Base-by-base conservation (phyloP, 1,284 basidiomycete species). In the Fomitopsis schrenkii region DNA sequence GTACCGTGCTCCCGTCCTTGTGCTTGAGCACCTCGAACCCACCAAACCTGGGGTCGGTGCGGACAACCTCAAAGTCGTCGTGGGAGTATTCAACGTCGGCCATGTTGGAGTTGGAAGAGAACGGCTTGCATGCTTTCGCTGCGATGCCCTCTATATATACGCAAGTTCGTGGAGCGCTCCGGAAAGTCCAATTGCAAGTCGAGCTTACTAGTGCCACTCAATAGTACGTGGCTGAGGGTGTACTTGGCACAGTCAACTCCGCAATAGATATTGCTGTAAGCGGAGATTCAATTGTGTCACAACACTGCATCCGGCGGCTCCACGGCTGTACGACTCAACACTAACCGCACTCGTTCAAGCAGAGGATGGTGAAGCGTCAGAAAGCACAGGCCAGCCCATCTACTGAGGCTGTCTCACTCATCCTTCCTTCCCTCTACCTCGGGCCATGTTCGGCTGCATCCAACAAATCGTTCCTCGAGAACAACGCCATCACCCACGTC, bases 401-500 rank as follows among this genome's bases (percentile, higher is more conserved):
- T 41, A 55, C 50, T 22, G 53, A 59, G 42, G 19, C 40, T 9
- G 59, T 46, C 42, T 61, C 62, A 30, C 66, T 68, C 42, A 41
- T 68, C 28, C 55, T 68, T 35, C 57, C 66, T 10, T 63, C 45
- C 38, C 55, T 70, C 17, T 69, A 67, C 57, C 67, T 70, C 12
- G 69, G 69, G 5, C 69, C 69, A 12, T 63, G 66, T 54, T 67
- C 68, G 17, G 64, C 67, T 30, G 69, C 68, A 15, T 66, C 67
- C 2, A 63, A 61, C 15, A 55, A 62, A 36, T 12, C 61, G 36
- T 68, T 70, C 50, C 62, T 70, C 33, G 33, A 35, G 5, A 22
- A 56, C 33, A 63, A 74, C 19, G 57, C 59, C 6, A 76, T 79
- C 59, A 76, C 71, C 6, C 71, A 77, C 58, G 71, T 78, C 46